These are phyloP conservation scores for Cenchrus fungigraminus DNA, from an alignment of 176 grass and related monocot genomes.

Conservation along the genomic window DNA sequence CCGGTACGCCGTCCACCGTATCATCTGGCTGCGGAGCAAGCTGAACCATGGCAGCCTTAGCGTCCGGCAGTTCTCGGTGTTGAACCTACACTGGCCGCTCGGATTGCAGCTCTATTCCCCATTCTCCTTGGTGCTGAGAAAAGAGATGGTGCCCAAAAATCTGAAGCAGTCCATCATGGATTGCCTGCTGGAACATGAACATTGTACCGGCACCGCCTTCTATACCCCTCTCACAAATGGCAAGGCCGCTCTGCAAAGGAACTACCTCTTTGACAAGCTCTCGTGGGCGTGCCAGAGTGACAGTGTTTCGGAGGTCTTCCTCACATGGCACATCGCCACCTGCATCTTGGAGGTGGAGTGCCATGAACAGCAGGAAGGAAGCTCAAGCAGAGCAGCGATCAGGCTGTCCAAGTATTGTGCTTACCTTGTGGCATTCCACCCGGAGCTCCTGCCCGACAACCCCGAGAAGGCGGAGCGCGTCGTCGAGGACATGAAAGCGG, in stretches of 20 bases:
- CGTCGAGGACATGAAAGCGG: not conserved
- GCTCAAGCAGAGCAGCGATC: not conserved
- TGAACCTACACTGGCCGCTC: not conserved
- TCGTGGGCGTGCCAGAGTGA: not conserved
- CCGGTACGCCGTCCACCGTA: not conserved
- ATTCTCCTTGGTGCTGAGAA: not conserved
- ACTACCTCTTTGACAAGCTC: not conserved
- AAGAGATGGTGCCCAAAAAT: not conserved
- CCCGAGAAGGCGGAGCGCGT: not conserved
- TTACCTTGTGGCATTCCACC: slow-evolving; percentile 16
- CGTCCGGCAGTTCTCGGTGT: not conserved
- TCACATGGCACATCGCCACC: not conserved
- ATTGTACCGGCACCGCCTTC: not conserved
- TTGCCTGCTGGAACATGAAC: not conserved
- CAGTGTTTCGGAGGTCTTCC: not conserved
- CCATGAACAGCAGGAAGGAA: not conserved
- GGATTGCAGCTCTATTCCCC: not conserved
- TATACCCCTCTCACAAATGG: not conserved
- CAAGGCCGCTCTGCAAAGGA: not conserved
- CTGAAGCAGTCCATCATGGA: not conserved
- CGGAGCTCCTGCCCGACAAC: slow-evolving; percentile 13
- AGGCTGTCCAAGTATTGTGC: not conserved
- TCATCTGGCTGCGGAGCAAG: not conserved
- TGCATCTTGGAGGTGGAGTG: not conserved
- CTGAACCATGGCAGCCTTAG: not conserved